Percentiles rank a stretch among this genome's conserved stretches.
These are phyloP conservation scores for Pistacia integerrima DNA, from an alignment of 345 rosid species.

Conservation along the genomic window DNA sequence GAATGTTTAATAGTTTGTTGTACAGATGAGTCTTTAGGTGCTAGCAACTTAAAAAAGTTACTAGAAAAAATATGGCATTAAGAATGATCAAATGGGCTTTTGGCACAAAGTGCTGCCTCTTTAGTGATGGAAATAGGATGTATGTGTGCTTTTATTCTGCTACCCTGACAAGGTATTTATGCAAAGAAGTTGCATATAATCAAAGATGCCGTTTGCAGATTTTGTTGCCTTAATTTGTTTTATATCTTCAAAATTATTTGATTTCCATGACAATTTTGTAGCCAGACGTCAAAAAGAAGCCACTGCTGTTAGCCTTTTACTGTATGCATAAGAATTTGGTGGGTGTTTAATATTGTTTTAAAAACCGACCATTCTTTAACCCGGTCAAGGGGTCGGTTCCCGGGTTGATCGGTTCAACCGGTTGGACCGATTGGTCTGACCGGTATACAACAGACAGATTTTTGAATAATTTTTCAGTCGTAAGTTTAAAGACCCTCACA, in stretches of 20 bases:
- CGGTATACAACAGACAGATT: too few relatives aligned
- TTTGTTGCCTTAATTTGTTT: background rate
- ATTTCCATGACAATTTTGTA: background rate
- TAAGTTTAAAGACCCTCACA: too few relatives aligned
- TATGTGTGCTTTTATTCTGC: background rate
- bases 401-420: too few relatives aligned
- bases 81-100: constrained; percentile 13
- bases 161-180: background rate
- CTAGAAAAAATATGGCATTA: constrained; percentile 2
- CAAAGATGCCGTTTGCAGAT: background rate
- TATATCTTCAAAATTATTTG: background rate
- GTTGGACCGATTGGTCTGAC: too few relatives aligned
- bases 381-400: too few relatives aligned
- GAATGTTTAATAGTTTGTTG: constrained; percentile 28
- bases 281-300: background rate
- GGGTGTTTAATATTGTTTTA: too few relatives aligned
- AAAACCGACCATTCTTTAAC: too few relatives aligned
- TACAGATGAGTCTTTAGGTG: constrained; percentile 38
- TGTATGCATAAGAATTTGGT: too few relatives aligned
- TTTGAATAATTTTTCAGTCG: too few relatives aligned
- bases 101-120: constrained; percentile 18
- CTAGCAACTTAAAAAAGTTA: constrained; percentile 17
- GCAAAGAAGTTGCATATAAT: constrained; percentile 2
- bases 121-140: background rate
- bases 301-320: too few relatives aligned